Conservation (phyloP, 352 stramenopile species). For the Phytophthora tentaculata region DNA sequence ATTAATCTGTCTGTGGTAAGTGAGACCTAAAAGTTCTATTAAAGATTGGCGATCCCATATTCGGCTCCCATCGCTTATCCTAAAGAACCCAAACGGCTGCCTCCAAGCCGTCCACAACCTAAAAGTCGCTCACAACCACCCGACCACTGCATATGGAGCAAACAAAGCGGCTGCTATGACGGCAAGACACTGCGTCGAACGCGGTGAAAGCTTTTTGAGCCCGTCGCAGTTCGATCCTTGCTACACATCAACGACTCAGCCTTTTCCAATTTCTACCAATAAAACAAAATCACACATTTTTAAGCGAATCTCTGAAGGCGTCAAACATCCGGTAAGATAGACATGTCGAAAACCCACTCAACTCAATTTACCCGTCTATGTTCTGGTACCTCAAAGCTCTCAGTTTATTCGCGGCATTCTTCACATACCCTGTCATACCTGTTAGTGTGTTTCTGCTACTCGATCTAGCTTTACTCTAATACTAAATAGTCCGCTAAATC, state of each 20-base stretch:
- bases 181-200: neutral
- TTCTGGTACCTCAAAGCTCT: neutral
- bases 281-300: neutral
- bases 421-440: neutral
- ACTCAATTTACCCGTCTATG: neutral
- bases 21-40: too few relatives aligned
- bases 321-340: conserved; percentile 23
- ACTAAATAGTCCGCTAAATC: too few relatives aligned
- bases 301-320: neutral
- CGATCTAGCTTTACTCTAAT: too few relatives aligned
- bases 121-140: neutral
- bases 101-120: neutral
- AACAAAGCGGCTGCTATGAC: neutral
- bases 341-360: conserved; percentile 14
- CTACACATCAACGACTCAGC: neutral
- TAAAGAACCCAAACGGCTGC: too few relatives aligned
- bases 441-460: too few relatives aligned
- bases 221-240: neutral
- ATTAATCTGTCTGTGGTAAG: too few relatives aligned
- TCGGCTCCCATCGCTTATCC: neutral
- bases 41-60: neutral
- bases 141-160: neutral
- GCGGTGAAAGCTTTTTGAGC: too few relatives aligned
- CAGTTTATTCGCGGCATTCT: too few relatives aligned
- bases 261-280: neutral